Evolutionary conservation across 306 rosid genomes (phyloP), one percentile per base, ranked within the genome.

Genomic region (Cicer chorassanicum): DNA sequence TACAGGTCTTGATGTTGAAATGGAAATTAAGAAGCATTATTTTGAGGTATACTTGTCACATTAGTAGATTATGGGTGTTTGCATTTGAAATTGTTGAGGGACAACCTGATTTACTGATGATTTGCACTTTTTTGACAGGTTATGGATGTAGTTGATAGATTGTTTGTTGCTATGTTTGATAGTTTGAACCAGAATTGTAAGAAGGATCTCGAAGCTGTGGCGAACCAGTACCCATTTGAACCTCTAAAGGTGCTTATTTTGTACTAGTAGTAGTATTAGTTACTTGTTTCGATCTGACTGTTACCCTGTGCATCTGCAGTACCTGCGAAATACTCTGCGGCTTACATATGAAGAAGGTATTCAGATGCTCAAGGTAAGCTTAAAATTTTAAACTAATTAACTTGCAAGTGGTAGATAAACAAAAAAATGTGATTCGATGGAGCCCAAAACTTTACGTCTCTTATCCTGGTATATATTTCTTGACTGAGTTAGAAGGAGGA

Each of bases 291-390:
- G 61, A 66, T 87, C 77, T 82, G 75, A 81, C 72, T 51, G 4
- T 77, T 29, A 8, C 4, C 65, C 46, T 62, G n/a, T 59, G 11
- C 49, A 55, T 78, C 49, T 90, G 89, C 89, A 94, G 99, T 94
- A 94, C 82, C 69, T 92, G 76, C 91, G 89, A 67, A 75, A 85
- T 12, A 94, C 99, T 54, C 73, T 92, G 12, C 85, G 93, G 21
- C 93, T 94, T 63, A 90, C 93, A 11, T 94, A 88, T 78, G 96
- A 90, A 48, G 99, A 94, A 85, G 99, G 99, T 65, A 34, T 94
- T 83, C 88, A 92, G 77, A 92, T 94, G 97, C 93, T 94, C 61
- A 88, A 90, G 96, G 99, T 90, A 81, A 69, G 76, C 40, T 78
- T 74, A 9, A 42, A 55, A 0, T 48, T 76, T 60, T 29, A 5